Base-by-base conservation (phyloP, 2,329 filamentous ascomycete species). In the Sphaerulina musiva region DNA sequence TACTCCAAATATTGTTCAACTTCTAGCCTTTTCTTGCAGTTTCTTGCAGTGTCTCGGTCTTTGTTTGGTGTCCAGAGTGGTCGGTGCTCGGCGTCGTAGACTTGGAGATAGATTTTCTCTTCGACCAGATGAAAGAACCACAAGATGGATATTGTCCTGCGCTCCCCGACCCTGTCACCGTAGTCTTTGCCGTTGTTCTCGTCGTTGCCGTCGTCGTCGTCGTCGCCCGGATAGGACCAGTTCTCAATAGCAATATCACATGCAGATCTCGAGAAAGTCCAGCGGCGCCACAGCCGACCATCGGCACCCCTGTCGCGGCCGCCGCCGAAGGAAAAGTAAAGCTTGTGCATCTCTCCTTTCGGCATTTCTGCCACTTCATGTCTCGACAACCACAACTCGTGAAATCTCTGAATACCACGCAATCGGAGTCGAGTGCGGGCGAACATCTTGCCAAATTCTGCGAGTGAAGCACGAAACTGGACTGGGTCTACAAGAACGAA, bases 321-420 rank as follows among this genome's bases (percentile, higher is more conserved):
- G 34, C 34, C 39, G 48, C 48, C 48, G 48, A 46, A 46, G 29
- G 29, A 42, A 41, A 51, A 46, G 31, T 34, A 38, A 39, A 51
- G 48, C 41, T 51, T 36, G 48, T 46, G 29, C 23, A n/a, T 36
- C 20, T 51, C 48, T 46, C 41, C 48, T 51, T 51, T 51, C 42
- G 48, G 48, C 48, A 20, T 11, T 12, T 20, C 12, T 45, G 26
- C 32, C 31, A 51, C 48, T 46, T 51, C 48, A 51, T 46, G 41
- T 51, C 42, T 36, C 17, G 32, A 38, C 14, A 45, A 31, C 48
- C 23, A 51, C 32, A 23, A 26, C 39, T 17, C n/a, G 34, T 40
- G 23, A 17, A 46, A 39, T 23, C 10, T 51, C 39, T 44, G 42
- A 12, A 44, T 44, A 7, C 12, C 42, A 11, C 42, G 42, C 17